These are phyloP conservation scores for Tolypocladium tropicale DNA, from an alignment of 2,329 filamentous ascomycete genomes.

Conservation along the genomic window DNA sequence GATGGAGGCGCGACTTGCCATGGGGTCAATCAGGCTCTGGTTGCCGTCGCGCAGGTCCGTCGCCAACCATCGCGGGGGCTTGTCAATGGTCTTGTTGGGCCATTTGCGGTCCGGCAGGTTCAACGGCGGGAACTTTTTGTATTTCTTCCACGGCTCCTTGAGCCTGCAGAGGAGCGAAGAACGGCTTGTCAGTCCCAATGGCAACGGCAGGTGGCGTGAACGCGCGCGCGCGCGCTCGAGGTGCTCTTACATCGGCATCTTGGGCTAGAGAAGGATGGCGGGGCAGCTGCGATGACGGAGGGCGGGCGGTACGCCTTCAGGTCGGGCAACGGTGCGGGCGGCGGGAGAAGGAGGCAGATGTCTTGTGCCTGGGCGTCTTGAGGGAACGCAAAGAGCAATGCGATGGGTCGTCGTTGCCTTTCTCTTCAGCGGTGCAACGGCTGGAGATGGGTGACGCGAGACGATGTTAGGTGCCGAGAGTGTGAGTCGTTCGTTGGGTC, in stretches of 20 bases:
- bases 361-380: background rate
- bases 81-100: conserved; percentile 73
- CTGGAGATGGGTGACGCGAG: background rate
- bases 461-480: background rate
- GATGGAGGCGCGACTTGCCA: conserved; percentile 44
- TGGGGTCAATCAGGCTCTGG: conserved; percentile 85
- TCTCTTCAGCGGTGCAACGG: background rate
- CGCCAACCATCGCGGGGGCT: conserved; percentile 82
- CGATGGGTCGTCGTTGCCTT: background rate
- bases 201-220: background rate
- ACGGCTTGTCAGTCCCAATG: background rate
- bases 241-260: conserved; percentile 7
- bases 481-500: background rate
- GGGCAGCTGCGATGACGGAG: conserved; percentile 1
- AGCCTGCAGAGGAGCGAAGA: conserved; percentile 38
- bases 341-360: background rate
- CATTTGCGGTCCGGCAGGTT: conserved; percentile 66
- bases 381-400: background rate
- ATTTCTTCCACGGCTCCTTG: conserved; percentile 67
- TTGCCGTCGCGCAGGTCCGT: conserved; percentile 82
- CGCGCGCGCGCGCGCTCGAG: background rate
- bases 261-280: conserved; percentile 2
- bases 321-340: background rate
- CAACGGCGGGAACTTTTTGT: conserved; percentile 51
- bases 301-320: background rate